Base-by-base conservation (phyloP, 1,139 yeast genomes). In the Protomyces pachydermus region DNA sequence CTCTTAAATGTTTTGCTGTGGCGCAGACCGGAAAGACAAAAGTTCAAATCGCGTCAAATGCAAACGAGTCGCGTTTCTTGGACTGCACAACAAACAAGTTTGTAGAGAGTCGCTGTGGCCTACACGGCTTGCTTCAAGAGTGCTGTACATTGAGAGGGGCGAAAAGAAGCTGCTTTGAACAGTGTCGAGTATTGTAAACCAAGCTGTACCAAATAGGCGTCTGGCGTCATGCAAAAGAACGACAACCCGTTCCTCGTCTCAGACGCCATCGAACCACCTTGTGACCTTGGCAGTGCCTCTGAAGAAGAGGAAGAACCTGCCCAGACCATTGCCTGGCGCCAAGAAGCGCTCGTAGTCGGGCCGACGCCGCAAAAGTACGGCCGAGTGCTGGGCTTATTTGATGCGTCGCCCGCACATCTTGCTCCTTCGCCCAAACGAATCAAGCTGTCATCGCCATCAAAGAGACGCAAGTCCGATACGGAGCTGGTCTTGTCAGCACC, bases 291-390 rank as follows among this genome's bases (percentile, higher is more conserved):
- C 25, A 18, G 18, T 18, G 48, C 12, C 9, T n/a, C 48, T 9
- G 12, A 16, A 18, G 23, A 3, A 6, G 48, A 38, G 42, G 42
- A 18, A 16, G 48, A 42, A 18, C 48, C 48, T 18, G 48, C 23
- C 18, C 48, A 58, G 39, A 55, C 62, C 51, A 58, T 58, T 9
- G 50, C 37, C 12, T 58, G 62, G 62, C 62, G 28, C 3, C 52
- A 58, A 4, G 52, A 51, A 18, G 42, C 34, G 9, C 46, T 16
- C 3, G 53, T 42, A 18, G 38, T 58, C 6, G 62, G 62, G 14
- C 62, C 62, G 1, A 58, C 62, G 23, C 62, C 62, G 12, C 62
- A 52, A 32, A 58, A 58, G 53, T 23, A 58, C 46, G 62, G 62
- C 18, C 51, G 62, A 3, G 34, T 58, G 4, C 32, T 58, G n/a